Evolutionary conservation across 116 monocot genomes (phyloP).

Genomic region (Posidonia oceanica): DNA sequence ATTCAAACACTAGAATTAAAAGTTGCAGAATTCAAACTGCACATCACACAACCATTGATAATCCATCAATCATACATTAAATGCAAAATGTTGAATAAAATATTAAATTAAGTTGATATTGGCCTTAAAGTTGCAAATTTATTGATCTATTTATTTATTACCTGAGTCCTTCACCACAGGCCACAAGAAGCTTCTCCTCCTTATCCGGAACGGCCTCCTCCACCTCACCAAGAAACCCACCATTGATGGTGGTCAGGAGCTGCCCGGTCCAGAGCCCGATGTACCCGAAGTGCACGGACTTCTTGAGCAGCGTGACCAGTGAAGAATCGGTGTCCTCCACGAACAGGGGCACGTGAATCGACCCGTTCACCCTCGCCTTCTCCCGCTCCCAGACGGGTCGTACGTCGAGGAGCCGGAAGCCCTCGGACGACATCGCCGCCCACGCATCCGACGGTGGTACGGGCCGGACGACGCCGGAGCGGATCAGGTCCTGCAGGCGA

Average conservation of each 20-base stretch:
- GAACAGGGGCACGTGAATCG: slow-evolving; percentile 76
- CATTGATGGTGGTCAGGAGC: slow-evolving; percentile 54
- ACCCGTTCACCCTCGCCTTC: slow-evolving; percentile 41
- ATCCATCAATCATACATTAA: too few species aligned
- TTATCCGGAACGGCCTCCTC: slow-evolving; percentile 25
- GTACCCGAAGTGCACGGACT: slow-evolving; percentile 88
- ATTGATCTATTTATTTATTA: neutral
- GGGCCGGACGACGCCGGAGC: slow-evolving; percentile 19
- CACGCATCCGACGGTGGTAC: slow-evolving; percentile 38
- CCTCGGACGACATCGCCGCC: slow-evolving; percentile 23
- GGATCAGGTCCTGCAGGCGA: neutral
- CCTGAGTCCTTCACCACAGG: slow-evolving; percentile 91
- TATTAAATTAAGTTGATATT: neutral
- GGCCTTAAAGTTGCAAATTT: neutral
- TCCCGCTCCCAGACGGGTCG: slow-evolving; percentile 78
- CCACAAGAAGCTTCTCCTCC: slow-evolving; percentile 83
- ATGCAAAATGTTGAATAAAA: too few species aligned
- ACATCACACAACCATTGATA: too few species aligned
- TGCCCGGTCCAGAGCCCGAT: slow-evolving; percentile 90
- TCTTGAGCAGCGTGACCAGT: slow-evolving; percentile 70
- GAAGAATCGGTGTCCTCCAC: slow-evolving; percentile 57
- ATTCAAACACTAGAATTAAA: too few species aligned
- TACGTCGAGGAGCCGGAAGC: slow-evolving; percentile 69
- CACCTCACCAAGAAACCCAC: slow-evolving; percentile 50
- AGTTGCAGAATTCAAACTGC: too few species aligned